Conservation (phyloP, 2,329 filamentous ascomycete species). For the Phyllosticta citrichinensis region DNA sequence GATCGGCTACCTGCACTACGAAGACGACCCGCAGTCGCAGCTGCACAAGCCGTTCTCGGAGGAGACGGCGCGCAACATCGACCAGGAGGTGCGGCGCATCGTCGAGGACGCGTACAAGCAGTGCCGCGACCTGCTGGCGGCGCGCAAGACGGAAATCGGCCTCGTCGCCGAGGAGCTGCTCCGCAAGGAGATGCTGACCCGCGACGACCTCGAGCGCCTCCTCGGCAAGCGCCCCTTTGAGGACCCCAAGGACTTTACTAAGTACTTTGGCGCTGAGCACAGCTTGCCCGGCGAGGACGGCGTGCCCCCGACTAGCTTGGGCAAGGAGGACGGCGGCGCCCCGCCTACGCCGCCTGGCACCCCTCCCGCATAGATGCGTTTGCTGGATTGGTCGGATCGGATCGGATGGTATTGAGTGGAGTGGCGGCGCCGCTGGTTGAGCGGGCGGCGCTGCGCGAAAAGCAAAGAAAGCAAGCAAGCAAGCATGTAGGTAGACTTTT, state of each 20-base stretch:
- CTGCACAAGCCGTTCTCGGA: conserved; percentile 94
- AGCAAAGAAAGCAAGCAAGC: neutral
- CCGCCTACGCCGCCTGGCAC: conserved; percentile 1
- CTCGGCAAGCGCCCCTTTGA: conserved; percentile 77
- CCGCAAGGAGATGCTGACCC: conserved; percentile 77
- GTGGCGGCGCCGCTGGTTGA: too few species aligned
- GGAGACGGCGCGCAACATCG: conserved; percentile 84
- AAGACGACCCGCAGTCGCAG: conserved; percentile 68
- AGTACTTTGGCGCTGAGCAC: conserved; percentile 61
- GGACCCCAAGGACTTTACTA: conserved; percentile 80
- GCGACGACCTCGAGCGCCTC: conserved; percentile 86
- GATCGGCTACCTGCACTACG: conserved; percentile 86
- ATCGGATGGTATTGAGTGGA: too few species aligned
- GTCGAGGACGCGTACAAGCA: conserved; percentile 87
- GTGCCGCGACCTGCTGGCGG: conserved; percentile 70
- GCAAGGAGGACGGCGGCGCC: conserved; percentile 5
- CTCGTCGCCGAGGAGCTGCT: conserved; percentile 88
- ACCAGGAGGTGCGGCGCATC: conserved; percentile 81
- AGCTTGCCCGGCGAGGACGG: neutral
- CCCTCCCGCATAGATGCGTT: neutral
- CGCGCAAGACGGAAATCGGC: conserved; percentile 81
- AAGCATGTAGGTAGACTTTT: neutral
- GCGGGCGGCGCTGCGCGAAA: neutral
- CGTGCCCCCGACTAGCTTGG: neutral
- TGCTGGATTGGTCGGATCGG: neutral